These are phyloP conservation scores for Albophoma yamanashiensis DNA, from an alignment of 2,329 filamentous ascomycete species.

Conservation along the genomic window DNA sequence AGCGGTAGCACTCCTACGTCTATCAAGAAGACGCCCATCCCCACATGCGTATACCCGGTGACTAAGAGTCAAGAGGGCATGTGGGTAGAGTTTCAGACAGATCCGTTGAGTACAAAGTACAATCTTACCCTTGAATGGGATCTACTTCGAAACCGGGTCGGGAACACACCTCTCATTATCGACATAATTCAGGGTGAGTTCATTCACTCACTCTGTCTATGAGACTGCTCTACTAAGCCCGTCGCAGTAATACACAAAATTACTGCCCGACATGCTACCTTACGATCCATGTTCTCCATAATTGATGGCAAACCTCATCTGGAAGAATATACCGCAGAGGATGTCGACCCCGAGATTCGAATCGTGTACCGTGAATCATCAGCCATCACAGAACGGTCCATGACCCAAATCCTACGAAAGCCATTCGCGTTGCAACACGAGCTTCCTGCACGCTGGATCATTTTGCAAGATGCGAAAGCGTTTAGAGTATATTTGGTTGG, in stretches of 20 bases:
- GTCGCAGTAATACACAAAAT: background rate
- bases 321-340: background rate
- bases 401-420: conserved; percentile 1
- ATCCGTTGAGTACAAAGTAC: conserved; percentile 4
- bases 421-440: conserved; percentile 2
- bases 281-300: conserved; percentile 1
- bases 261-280: conserved; percentile 1
- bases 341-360: conserved; percentile 3
- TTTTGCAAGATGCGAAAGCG: conserved; percentile 1
- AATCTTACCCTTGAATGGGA: conserved; percentile 5
- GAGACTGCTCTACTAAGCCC: background rate
- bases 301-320: conserved; percentile 1
- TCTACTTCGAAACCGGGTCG: background rate
- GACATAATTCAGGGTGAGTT: background rate
- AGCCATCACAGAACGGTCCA: background rate
- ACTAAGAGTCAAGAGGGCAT: conserved; percentile 6
- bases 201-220: background rate
- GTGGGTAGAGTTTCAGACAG: conserved; percentile 4
- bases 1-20: too few relatives aligned
- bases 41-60: conserved; percentile 1
- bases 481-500: conserved; percentile 3
- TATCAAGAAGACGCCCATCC: background rate
- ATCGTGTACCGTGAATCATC: conserved; percentile 2
- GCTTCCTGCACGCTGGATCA: conserved; percentile 4
- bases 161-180: background rate